Evolutionary conservation across 371 early-diverging fungal species (phyloP).

Genomic region (Mucor circinelloides): DNA sequence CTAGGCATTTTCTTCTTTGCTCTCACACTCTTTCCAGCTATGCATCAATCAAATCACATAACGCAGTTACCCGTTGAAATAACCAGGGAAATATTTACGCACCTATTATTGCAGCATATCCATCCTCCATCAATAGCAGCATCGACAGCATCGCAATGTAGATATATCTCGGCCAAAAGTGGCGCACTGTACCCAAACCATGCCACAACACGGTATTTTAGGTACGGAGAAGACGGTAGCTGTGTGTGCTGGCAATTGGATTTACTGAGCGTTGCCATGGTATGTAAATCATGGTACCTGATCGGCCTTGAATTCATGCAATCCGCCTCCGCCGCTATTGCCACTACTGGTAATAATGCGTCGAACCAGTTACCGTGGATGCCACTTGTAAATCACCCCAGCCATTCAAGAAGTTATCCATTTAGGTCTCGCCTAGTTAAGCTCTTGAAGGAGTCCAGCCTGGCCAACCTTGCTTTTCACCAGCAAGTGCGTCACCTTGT

Average conservation of each 20-base stretch:
- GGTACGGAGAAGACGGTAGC: neutral
- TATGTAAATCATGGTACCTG: conserved; percentile 28
- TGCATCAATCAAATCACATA: neutral
- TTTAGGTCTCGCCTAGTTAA: conserved; percentile 6
- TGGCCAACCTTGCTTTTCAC: conserved; percentile 4
- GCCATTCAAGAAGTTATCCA: conserved; percentile 15
- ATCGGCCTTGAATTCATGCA: conserved; percentile 10
- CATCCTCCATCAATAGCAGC: neutral
- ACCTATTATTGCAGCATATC: neutral
- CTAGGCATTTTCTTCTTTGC: neutral
- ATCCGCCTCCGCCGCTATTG: neutral
- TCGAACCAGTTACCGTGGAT: conserved; percentile 6
- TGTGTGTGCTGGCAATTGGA: conserved; percentile 26
- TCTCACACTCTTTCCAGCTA: neutral
- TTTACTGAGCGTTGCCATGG: conserved; percentile 22
- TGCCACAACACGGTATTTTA: neutral
- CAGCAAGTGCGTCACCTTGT: conserved; percentile 13
- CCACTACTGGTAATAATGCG: too few species aligned
- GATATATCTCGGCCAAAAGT: neutral
- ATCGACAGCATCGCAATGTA: neutral
- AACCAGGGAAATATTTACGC: conserved; percentile 5
- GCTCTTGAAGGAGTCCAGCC: conserved; percentile 12
- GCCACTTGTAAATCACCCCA: conserved; percentile 11
- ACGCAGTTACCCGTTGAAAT: conserved; percentile 4
- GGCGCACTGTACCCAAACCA: neutral